Base-by-base conservation (phyloP, 257 asterid species). In the Salvia splendens region DNA sequence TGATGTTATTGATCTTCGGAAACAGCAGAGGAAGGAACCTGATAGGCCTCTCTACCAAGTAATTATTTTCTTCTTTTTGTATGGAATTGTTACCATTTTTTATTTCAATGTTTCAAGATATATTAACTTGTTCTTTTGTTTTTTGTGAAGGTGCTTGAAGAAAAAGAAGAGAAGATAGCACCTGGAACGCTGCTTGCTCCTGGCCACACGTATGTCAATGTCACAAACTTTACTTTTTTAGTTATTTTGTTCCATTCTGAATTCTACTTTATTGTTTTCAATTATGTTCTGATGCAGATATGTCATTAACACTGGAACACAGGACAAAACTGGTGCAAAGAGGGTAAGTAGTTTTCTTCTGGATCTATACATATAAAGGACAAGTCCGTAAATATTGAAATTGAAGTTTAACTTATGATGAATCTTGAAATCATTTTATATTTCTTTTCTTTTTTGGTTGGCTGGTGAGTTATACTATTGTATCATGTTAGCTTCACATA, bases 1-100 rank as follows among this genome's bases (percentile, higher is more conserved):
- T 15, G 97, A 93, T 82, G 95, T 90, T 67, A 90, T 93, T 70
- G 99, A 93, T 77, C 97, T 93, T 20, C 97, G 99, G 8, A 93
- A 93, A 79, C 99, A 93, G 80, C 99, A 93, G 75, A 86, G 95
- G 81, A 90, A 93, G 86, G 97, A 93, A 53, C 97, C 99, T 45
- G 97, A 93, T 65, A 86, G 90, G 83, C 92, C 97, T 67, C 95
- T 93, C 54, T 93, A 90, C 73, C 99, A 90, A 77, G 98, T 93
- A 59, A 69, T 51, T 57, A 28, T 7, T 66, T 11, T 57, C 8
- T 28, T 12, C 30, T 5, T 8, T 52, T 68, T 53, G 10, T 24
- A 24, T 24, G 30, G 30, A 24, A 24, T 28, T 7, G 5, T 47
- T 10, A 3, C 5, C 14, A 16, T 51, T 41, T 43, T 20, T 43